phyloP scores from a whole-genome alignment of 495 filamentous ascomycete genomes.

The Neurospora terricola region DNA sequence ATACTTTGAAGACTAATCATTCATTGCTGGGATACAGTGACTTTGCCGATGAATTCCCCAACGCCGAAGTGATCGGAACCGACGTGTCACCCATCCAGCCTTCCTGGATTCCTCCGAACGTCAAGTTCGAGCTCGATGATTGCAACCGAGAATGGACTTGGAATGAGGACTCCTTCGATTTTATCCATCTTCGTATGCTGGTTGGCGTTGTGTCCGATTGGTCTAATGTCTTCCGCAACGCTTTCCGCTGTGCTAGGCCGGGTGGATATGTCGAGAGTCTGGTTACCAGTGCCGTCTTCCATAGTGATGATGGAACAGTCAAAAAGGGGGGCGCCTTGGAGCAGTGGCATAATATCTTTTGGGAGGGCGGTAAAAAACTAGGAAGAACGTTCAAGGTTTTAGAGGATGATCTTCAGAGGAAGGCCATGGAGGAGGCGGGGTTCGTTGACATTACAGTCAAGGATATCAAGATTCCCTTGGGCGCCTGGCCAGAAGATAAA shows the following conservation, averaged over 20 bases:
- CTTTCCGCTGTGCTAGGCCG: conserved; percentile 7
- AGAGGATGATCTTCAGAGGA: conserved; percentile 16
- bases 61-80: conserved; percentile 39
- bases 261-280: conserved; percentile 2
- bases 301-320: background rate
- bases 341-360: conserved; percentile 1
- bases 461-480: conserved; percentile 38
- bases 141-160: conserved; percentile 37
- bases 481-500: conserved; percentile 42
- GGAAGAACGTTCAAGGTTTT: background rate
- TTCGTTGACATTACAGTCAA: conserved; percentile 41
- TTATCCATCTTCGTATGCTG: conserved; percentile 43
- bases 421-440: conserved; percentile 42
- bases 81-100: conserved; percentile 40
- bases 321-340: background rate
- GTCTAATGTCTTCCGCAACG: conserved; percentile 29
- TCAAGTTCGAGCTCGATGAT: conserved; percentile 40
- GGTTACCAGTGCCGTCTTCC: background rate
- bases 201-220: conserved; percentile 42
- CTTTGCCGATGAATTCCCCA: conserved; percentile 39
- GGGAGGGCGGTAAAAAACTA: background rate
- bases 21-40: conserved; percentile 27
- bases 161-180: conserved; percentile 41
- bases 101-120: conserved; percentile 30
- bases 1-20: background rate